Evolutionary conservation across 441 rosid genomes (phyloP), one percentile per base, ranked within the genome.

Genomic region (Aquilaria agallochum): DNA sequence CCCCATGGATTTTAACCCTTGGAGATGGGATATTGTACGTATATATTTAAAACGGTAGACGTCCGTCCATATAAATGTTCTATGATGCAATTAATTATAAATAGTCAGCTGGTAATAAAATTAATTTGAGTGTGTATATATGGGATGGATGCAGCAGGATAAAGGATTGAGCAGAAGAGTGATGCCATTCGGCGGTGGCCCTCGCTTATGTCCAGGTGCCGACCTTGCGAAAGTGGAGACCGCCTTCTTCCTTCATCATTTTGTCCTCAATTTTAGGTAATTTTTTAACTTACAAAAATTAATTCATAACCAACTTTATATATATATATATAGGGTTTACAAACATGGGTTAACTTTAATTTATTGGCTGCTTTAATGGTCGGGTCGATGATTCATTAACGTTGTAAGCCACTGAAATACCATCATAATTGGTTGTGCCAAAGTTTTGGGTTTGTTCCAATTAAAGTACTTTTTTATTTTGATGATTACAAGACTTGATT

Each of bases 111-210:
- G 20, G 20, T 20, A 20, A 20, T 20, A 20, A 20, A 20, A 20
- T 20, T 20, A 20, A 20, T 20, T 20, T 47, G 50, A 7, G 13
- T 13, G 15, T 50, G 14, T n/a, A 54, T 54, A 34, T 12, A 54
- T 31, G 7, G 7, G 6, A 27, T 9, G 12, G 31, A 36, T 36
- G 42, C n/a, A 66, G 62, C 82, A 85, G 76, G 80, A 87, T 51
- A 78, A 78, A 56, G 82, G 62, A 68, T 79, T 70, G 59, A 62
- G 62, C 67, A 85, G 65, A 67, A 89, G 78, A 46, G 79, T 85
- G 69, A 87, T 72, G 71, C 86, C 95, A 31, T 89, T 87, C 70
- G 98, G 96, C 62, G 98, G 98, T 62, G 98, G 98, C 64, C 66
- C 76, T 50, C 65, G 96, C 62, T 72, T 82, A 5, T 92, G 96